Evolutionary conservation across 352 stramenopile species (phyloP), one percentile per base, ranked within the genome.

Genomic region (Elongisporangium undulatum): DNA sequence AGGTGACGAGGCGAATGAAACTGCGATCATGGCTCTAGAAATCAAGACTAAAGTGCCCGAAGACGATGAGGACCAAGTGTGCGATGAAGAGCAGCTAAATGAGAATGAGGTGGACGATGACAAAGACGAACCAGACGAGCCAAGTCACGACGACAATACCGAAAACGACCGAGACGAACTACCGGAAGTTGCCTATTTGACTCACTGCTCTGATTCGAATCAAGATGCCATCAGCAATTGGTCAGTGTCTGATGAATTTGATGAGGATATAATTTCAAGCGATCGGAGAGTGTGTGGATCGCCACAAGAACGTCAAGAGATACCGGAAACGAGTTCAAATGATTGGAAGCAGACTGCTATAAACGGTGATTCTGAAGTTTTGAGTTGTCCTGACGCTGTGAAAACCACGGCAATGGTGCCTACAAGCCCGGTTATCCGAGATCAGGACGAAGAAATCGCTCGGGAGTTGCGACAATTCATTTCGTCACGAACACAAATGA

Each of bases 1-100:
- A 29, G 79, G 65, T 22, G 78, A 90, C 39, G 77, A 79, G 7
- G 74, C 64, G 0, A 71, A 86, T 20, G 80, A 90, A 57, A 67
- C 72, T 13, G 66, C 71, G 17, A 90, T 87, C 49, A 66, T 85
- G 53, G 71, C 70, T 15, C 68, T 90, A 24, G 53, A 67, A 17
- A 67, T 88, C 8, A 34, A 65, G 13, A 21, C 66, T 24, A 15
- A 29, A 55, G 39, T 48, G 7, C 20, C 17, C 10, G 53, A 29
- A 21, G 52, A 53, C 21, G 51, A 61, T 15, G 50, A 49, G 23
- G 24, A 39, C 1, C 49, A 56, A 6, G 51, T 23, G 38, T 17
- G 45, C n/a, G 24, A 59, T 53, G 34, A 38, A 38, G 20, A 13
- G 45, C 0, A n/a, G 2, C 51, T 57, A 53, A 10, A 60, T 20